Conservation (phyloP, 345 rosid genomes). For the Syzygium oleosum region DNA sequence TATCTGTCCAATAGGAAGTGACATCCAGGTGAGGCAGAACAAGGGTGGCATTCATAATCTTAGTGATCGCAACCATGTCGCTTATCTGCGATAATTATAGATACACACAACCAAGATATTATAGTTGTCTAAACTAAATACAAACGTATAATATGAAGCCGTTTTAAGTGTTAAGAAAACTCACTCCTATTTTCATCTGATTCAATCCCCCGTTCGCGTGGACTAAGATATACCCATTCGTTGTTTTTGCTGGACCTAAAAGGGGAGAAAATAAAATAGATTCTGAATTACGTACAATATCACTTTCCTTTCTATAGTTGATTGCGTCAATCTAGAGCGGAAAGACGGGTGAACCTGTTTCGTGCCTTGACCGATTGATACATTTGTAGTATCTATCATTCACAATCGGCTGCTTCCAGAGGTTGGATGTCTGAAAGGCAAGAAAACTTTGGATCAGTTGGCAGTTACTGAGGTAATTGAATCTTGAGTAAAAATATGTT, state of each 20-base stretch:
- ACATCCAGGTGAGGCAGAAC: conserved; percentile 70
- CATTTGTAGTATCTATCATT: conserved; percentile 35
- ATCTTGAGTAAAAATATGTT: not conserved
- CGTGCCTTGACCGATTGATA: conserved; percentile 24
- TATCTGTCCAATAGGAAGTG: conserved; percentile 69
- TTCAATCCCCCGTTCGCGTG: conserved; percentile 85
- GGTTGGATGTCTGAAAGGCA: conserved; percentile 24
- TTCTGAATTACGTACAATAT: not conserved
- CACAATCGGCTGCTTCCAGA: conserved; percentile 43
- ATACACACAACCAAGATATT: not conserved
- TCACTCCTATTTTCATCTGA: conserved; percentile 84
- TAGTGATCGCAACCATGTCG: conserved; percentile 69
- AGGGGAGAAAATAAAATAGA: not conserved
- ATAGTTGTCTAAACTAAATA: not conserved
- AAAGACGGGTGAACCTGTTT: conserved; percentile 18
- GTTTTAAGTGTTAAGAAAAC: not conserved
- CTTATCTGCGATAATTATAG: conserved; percentile 31
- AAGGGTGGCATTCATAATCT: conserved; percentile 64
- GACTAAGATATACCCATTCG: conserved; percentile 55
- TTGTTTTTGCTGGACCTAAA: not conserved
- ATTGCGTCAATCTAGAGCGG: not conserved
- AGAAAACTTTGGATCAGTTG: not conserved
- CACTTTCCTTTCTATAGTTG: not conserved
- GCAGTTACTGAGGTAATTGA: not conserved
- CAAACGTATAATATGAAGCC: not conserved